Conservation (phyloP, 2,329 filamentous ascomycete species). For the Talaromyces funiculosus region DNA sequence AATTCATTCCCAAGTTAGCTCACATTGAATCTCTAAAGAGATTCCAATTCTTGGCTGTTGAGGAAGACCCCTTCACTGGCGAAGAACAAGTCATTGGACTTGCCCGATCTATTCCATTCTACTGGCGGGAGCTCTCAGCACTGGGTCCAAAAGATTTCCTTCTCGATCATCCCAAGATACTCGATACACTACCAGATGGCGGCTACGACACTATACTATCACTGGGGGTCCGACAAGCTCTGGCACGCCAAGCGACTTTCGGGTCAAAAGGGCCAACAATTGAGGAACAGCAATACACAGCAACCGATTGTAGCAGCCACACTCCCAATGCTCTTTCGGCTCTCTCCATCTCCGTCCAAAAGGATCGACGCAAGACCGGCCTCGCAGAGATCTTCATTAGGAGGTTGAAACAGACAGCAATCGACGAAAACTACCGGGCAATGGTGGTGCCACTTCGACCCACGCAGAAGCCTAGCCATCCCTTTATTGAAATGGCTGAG, state of each 20-base stretch:
- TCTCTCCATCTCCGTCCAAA: neutral
- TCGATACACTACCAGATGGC: neutral
- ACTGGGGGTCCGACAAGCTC: neutral
- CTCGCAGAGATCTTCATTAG: neutral
- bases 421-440: neutral
- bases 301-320: neutral
- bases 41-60: neutral
- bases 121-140: neutral
- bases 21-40: neutral
- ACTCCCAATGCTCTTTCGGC: neutral
- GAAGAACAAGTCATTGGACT: neutral
- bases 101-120: neutral
- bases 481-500: neutral
- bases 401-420: neutral
- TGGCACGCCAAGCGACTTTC: neutral
- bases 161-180: neutral
- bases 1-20: neutral
- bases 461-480: neutral
- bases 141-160: neutral
- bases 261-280: neutral
- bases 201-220: slow-evolving; percentile 5
- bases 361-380: neutral
- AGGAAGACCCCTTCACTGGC: neutral
- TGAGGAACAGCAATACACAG: neutral
- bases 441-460: neutral